Percentiles rank a stretch among this genome's conserved stretches.
phyloP scores from a whole-genome alignment of 1,139 yeast genomes.

The Zygoascus hellenicus region DNA sequence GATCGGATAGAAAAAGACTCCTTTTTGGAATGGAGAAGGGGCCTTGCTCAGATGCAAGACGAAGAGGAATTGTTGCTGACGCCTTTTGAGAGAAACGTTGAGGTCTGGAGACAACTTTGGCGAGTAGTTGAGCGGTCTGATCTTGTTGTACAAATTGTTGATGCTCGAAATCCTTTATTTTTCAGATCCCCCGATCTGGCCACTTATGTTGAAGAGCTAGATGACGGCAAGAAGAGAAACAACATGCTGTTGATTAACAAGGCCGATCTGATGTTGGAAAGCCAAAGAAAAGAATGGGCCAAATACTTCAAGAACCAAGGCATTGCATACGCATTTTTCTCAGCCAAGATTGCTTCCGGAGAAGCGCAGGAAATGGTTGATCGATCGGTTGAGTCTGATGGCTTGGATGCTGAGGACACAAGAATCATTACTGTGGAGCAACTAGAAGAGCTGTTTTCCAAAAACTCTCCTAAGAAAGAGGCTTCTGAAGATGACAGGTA shows the following conservation, averaged over 20 bases:
- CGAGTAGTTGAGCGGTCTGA: constrained; percentile 95
- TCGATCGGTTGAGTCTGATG: constrained; percentile 20
- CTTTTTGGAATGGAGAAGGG: constrained; percentile 90
- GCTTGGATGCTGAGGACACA: constrained; percentile 41
- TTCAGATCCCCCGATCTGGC: constrained; percentile 90
- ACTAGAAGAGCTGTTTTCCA: constrained; percentile 70
- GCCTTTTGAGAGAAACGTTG: constrained; percentile 94
- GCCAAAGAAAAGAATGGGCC: constrained; percentile 85
- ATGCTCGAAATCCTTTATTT: constrained; percentile 89
- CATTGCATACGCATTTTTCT: constrained; percentile 87
- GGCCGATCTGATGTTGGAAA: constrained; percentile 76
- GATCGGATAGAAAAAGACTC: constrained; percentile 88
- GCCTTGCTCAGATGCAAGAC: constrained; percentile 79
- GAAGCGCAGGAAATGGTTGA: constrained; percentile 21
- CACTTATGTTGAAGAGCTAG: constrained; percentile 68
- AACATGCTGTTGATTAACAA: constrained; percentile 85
- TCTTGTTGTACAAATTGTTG: constrained; percentile 93
- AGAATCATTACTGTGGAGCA: constrained; percentile 77
- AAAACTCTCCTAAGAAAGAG: constrained; percentile 64
- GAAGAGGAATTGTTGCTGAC: constrained; percentile 72
- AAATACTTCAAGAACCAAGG: constrained; percentile 59
- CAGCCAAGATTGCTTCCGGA: constrained; percentile 56
- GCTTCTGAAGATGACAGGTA: constrained; percentile 10
- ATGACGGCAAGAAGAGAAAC: constrained; percentile 50
- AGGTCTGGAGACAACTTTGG: constrained; percentile 99